phyloP scores from a whole-genome alignment of 1,139 yeast genomes.

The Candida sojae region DNA sequence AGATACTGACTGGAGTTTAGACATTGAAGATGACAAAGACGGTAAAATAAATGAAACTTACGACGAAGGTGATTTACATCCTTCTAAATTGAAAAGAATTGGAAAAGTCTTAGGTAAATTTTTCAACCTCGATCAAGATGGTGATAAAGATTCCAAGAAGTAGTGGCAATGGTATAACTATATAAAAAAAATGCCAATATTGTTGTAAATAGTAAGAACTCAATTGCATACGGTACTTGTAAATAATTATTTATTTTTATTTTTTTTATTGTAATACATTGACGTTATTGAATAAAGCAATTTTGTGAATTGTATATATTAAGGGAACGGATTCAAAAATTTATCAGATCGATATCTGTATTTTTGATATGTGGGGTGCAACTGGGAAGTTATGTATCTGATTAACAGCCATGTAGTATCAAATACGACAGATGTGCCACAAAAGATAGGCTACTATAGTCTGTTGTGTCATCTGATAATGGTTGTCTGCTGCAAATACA shows the following conservation, averaged over 20 bases:
- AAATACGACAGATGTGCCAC: background rate
- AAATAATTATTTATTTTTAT: background rate
- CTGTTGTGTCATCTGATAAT: too few relatives aligned
- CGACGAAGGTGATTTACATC: conserved; percentile 50
- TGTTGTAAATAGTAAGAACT: background rate
- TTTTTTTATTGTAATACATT: too few relatives aligned
- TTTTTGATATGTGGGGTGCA: too few relatives aligned
- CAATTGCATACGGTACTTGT: background rate
- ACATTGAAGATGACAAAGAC: conserved; percentile 29
- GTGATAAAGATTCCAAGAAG: conserved; percentile 10
- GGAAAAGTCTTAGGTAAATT: conserved; percentile 65
- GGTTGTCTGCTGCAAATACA: too few relatives aligned
- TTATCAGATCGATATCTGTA: too few relatives aligned
- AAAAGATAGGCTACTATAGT: background rate
- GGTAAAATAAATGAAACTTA: conserved; percentile 22
- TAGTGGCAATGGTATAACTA: background rate
- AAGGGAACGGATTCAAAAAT: too few relatives aligned
- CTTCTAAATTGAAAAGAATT: conserved; percentile 58
- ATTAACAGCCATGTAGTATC: background rate
- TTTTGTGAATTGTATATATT: too few relatives aligned
- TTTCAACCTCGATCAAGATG: conserved; percentile 49
- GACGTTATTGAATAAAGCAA: too few relatives aligned
- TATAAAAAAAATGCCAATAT: background rate
- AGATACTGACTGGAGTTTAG: conserved; percentile 57
- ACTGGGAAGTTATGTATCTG: too few relatives aligned